Evolutionary conservation across 352 stramenopile species (phyloP).

Genomic region (Globisporangium apiculatum): DNA sequence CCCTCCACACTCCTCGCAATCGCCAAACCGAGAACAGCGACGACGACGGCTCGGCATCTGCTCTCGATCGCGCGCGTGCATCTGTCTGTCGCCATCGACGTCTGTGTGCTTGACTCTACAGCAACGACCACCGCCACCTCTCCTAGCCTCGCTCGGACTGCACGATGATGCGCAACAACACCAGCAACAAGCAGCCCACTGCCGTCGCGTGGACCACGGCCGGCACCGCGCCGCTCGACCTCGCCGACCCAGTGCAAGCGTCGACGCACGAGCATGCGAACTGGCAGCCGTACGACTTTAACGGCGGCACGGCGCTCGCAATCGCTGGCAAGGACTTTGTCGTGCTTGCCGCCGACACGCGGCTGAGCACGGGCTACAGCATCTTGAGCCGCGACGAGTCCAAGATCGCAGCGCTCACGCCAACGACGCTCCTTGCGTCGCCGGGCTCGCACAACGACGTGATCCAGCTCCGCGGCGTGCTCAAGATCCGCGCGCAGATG

Average conservation of each 20-base stretch:
- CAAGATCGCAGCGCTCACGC: constrained; percentile 82
- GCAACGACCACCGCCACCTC: background rate
- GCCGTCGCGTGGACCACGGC: constrained; percentile 63
- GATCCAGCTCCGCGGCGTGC: constrained; percentile 74
- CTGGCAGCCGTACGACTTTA: constrained; percentile 86
- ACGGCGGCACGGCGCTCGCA: constrained; percentile 83
- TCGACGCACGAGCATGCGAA: constrained; percentile 30
- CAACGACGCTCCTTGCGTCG: constrained; percentile 62
- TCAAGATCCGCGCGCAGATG: constrained; percentile 80
- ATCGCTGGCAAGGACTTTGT: constrained; percentile 95
- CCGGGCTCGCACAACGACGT: constrained; percentile 85
- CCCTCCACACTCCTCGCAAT: background rate
- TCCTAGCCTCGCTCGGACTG: no score
- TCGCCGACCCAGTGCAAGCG: constrained; percentile 29
- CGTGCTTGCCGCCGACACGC: constrained; percentile 94
- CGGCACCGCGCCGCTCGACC: constrained; percentile 36
- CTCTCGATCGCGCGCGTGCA: background rate
- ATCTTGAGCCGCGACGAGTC: constrained; percentile 94
- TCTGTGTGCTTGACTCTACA: background rate
- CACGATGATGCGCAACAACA: constrained; percentile 10
- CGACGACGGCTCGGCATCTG: no score
- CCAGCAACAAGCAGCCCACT: constrained; percentile 24
- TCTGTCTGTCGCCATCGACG: background rate
- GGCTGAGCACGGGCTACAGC: constrained; percentile 95
- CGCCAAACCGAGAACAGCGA: background rate